A percentile compares a stretch with the other conserved stretches of the same genome.
Evolutionary conservation across 2,329 filamentous ascomycete genomes (phyloP).

Genomic region (Colletotrichum sp.): DNA sequence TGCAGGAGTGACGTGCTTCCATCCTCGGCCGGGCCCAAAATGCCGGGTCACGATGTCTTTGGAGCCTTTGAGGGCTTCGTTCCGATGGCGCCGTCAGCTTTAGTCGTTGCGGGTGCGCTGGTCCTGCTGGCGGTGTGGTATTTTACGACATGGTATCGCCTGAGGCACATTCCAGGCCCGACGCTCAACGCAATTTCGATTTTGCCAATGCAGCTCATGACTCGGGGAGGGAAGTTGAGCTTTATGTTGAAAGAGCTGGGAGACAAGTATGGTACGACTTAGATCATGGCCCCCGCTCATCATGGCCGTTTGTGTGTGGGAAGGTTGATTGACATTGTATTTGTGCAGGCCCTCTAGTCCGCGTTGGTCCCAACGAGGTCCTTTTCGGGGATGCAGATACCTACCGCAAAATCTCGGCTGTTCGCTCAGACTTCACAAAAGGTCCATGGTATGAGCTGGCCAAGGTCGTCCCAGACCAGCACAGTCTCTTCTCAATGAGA

Average conservation of each 20-base stretch:
- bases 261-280: not conserved
- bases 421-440: slow-evolving; percentile 18
- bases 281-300: not conserved
- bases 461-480: slow-evolving; percentile 11
- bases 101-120: not conserved
- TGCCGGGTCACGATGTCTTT: not conserved
- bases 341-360: slow-evolving; percentile 23
- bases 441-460: slow-evolving; percentile 21
- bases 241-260: slow-evolving; percentile 8
- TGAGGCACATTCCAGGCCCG: slow-evolving; percentile 37
- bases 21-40: not conserved
- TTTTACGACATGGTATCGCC: slow-evolving; percentile 28
- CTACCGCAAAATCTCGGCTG: slow-evolving; percentile 7
- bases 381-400: slow-evolving; percentile 20
- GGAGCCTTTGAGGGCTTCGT: not conserved
- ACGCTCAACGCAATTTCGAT: slow-evolving; percentile 34
- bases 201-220: slow-evolving; percentile 28
- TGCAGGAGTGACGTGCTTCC: not conserved
- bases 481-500: slow-evolving; percentile 22
- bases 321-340: slow-evolving; percentile 26
- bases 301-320: too few species aligned
- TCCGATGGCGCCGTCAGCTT: not conserved
- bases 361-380: slow-evolving; percentile 25
- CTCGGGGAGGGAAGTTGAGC: not conserved
- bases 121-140: not conserved